A percentile compares a stretch with the other conserved stretches of the same genome.
phyloP scores from a whole-genome alignment of 208 protist genomes.

The Trypanosoma congolense region DNA sequence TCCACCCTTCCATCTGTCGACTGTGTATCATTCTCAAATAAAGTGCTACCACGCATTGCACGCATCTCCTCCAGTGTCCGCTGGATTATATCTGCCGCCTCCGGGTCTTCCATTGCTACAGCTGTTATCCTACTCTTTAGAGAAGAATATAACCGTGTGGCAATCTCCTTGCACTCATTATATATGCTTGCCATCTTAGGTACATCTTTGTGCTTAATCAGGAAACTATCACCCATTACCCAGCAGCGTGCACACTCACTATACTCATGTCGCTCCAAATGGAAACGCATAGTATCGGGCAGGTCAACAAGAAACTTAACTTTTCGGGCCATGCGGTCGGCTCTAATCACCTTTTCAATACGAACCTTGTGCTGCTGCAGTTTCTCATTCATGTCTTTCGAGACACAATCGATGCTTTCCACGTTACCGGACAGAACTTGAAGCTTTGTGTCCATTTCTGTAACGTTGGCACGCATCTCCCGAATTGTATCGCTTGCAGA shows the following conservation, averaged over 20 bases:
- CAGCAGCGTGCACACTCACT: slow-evolving; percentile 66
- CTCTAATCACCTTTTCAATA: slow-evolving; percentile 68
- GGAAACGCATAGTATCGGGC: slow-evolving; percentile 52
- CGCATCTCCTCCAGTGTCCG: slow-evolving; percentile 70
- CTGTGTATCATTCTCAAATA: slow-evolving; percentile 27
- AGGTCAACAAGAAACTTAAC: slow-evolving; percentile 79
- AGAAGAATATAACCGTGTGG: slow-evolving; percentile 51
- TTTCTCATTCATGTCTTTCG: slow-evolving; percentile 45
- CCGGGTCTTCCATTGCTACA: slow-evolving; percentile 68
- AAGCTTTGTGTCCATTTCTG: slow-evolving; percentile 85
- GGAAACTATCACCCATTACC: slow-evolving; percentile 70
- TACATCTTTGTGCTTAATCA: slow-evolving; percentile 55
- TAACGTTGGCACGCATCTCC: slow-evolving; percentile 87
- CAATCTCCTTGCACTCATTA: slow-evolving; percentile 41
- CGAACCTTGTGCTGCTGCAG: slow-evolving; percentile 57
- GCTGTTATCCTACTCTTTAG: slow-evolving; percentile 62
- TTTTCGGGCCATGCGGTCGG: slow-evolving; percentile 74
- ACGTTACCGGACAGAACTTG: slow-evolving; percentile 72
- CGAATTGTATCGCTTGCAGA: slow-evolving; percentile 96
- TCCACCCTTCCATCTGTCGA: too few relatives aligned
- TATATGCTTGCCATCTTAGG: slow-evolving; percentile 58
- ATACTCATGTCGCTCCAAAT: slow-evolving; percentile 56
- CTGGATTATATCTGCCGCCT: slow-evolving; percentile 72
- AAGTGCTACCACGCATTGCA: slow-evolving; percentile 73
- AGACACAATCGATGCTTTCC: slow-evolving; percentile 61